A percentile compares a stretch with the other conserved stretches of the same genome.
Evolutionary conservation across 2,329 filamentous ascomycete species (phyloP).

Genomic region (Colletotrichum truncatum): DNA sequence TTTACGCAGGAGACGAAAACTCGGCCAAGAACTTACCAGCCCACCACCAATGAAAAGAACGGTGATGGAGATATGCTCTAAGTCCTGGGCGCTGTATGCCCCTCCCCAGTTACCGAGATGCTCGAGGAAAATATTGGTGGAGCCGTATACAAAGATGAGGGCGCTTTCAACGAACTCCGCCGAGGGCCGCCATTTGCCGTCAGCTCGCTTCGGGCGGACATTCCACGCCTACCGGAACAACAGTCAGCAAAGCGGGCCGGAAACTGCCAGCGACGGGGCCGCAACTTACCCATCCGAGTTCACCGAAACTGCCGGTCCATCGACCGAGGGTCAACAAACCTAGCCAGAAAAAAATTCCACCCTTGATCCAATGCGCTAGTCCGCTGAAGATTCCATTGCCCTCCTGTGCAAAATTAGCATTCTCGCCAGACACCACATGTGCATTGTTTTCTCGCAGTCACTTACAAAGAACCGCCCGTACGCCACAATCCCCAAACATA

Average conservation of each 20-base stretch:
- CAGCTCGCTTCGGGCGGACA: conserved; percentile 68
- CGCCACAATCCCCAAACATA: conserved; percentile 78
- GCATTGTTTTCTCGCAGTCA: conserved; percentile 34
- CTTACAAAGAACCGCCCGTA: conserved; percentile 88
- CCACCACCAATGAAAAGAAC: conserved; percentile 94
- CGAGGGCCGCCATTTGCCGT: conserved; percentile 75
- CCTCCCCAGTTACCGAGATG: conserved; percentile 79
- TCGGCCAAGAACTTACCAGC: conserved; percentile 63
- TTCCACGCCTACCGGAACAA: conserved; percentile 79
- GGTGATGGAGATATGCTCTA: conserved; percentile 93
- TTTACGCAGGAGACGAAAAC: background rate
- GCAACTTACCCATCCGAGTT: conserved; percentile 79
- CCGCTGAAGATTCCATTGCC: conserved; percentile 79
- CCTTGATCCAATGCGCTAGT: conserved; percentile 93
- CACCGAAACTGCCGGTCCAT: conserved; percentile 89
- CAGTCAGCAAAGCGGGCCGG: conserved; percentile 20
- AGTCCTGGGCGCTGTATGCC: conserved; percentile 79
- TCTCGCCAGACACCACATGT: background rate
- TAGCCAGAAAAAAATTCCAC: conserved; percentile 94
- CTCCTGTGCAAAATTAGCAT: conserved; percentile 57
- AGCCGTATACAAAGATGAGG: conserved; percentile 89
- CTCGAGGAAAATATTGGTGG: conserved; percentile 91
- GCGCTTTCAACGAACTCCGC: conserved; percentile 91
- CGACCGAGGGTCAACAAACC: conserved; percentile 87
- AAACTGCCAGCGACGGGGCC: background rate